A percentile compares a stretch with the other conserved stretches of the same genome.
These are phyloP conservation scores for Panicum miliaceum DNA, from an alignment of 176 grass and related monocot genomes.

Conservation along the genomic window DNA sequence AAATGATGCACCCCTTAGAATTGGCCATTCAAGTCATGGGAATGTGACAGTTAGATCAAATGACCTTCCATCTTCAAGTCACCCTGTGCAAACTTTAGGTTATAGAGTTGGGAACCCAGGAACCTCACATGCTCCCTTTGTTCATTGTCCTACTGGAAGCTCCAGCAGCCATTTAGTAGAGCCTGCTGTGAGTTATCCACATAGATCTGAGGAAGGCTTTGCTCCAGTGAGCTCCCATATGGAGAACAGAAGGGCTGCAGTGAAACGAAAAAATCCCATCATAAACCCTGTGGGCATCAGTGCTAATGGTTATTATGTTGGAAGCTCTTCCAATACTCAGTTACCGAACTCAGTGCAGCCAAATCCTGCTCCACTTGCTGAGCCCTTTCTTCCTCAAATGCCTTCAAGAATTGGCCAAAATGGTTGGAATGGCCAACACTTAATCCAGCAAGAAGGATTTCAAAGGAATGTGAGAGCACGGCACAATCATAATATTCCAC, in stretches of 20 bases:
- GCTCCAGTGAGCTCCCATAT: constrained; percentile 35
- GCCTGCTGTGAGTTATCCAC: constrained; percentile 32
- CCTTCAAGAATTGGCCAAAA: constrained; percentile 43
- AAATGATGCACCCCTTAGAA: constrained; percentile 41
- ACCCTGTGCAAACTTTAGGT: not conserved
- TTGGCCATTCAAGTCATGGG: constrained; percentile 28
- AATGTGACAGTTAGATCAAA: constrained; percentile 40
- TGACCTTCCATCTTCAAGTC: constrained; percentile 51
- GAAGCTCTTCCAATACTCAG: constrained; percentile 62
- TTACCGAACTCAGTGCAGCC: constrained; percentile 41
- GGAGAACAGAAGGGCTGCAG: constrained; percentile 41
- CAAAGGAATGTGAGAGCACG: constrained; percentile 78
- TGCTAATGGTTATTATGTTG: constrained; percentile 42
- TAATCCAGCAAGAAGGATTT: constrained; percentile 44
- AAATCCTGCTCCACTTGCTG: constrained; percentile 36
- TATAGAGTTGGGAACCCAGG: constrained; percentile 34
- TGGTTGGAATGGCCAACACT: constrained; percentile 36
- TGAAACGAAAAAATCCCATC: constrained; percentile 55
- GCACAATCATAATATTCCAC: constrained; percentile 30
- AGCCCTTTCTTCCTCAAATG: constrained; percentile 30
- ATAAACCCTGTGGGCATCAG: constrained; percentile 27
- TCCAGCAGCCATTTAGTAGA: constrained; percentile 34
- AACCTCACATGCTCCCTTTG: constrained; percentile 37
- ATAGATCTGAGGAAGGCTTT: constrained; percentile 39
- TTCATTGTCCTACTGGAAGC: constrained; percentile 42